phyloP scores from a whole-genome alignment of 1,284 basidiomycete species.

The Trichosporon sp. region DNA sequence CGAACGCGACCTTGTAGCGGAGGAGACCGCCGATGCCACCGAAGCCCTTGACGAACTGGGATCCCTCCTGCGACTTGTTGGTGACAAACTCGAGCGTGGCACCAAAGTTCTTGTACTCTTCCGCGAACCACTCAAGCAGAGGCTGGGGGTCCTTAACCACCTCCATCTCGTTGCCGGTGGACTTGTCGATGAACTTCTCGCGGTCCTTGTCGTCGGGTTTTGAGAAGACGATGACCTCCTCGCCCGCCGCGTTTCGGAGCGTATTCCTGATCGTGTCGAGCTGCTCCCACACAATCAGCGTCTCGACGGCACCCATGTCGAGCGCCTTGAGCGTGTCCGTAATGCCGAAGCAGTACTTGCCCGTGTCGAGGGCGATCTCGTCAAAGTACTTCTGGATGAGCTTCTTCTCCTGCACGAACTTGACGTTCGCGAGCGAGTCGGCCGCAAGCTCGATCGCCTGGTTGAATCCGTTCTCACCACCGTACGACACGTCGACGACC shows the following conservation, averaged over 20 bases:
- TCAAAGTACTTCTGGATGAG: constrained; percentile 98
- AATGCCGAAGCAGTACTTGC: constrained; percentile 96
- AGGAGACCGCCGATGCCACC: constrained; percentile 94
- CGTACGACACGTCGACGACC: constrained; percentile 97
- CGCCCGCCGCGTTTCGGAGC: constrained; percentile 82
- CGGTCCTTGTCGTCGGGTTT: constrained; percentile 75
- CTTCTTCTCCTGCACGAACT: constrained; percentile 98
- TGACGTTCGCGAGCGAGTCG: constrained; percentile 94
- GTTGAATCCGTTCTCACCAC: constrained; percentile 98
- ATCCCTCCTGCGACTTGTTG: constrained; percentile 83
- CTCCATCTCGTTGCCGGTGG: constrained; percentile 94
- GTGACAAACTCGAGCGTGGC: constrained; percentile 73
- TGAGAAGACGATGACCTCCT: constrained; percentile 68
- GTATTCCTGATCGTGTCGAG: constrained; percentile 78
- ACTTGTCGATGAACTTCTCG: constrained; percentile 90
- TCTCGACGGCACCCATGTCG: constrained; percentile 95
- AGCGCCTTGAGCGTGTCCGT: constrained; percentile 95
- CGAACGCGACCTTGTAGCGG: constrained; percentile 89
- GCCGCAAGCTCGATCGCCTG: constrained; percentile 95
- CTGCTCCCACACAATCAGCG: constrained; percentile 97
- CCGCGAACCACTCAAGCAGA: constrained; percentile 95
- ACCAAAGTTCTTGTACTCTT: constrained; percentile 97
- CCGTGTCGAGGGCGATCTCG: constrained; percentile 97
- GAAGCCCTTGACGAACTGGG: constrained; percentile 97
- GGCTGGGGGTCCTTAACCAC: constrained; percentile 69